Evolutionary conservation across 495 filamentous ascomycete species (phyloP).

Genomic region (Collariella sp.): DNA sequence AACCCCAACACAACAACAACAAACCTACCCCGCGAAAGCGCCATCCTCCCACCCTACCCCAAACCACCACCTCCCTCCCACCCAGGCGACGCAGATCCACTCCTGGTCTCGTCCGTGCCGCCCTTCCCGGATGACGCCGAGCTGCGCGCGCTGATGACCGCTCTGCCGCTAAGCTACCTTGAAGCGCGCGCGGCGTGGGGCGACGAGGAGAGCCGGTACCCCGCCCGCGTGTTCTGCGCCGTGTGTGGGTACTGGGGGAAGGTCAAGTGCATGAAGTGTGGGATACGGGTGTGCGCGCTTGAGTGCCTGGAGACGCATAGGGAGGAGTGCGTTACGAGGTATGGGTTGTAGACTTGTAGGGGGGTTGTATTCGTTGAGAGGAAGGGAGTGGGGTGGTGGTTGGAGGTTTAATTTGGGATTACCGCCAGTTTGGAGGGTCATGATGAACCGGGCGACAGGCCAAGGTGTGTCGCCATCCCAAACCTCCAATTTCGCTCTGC

Average conservation of each 20-base stretch:
- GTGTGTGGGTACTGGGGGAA: constrained; percentile 91
- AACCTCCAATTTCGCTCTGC: no score
- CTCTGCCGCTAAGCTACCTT: constrained; percentile 70
- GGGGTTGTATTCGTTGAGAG: not conserved
- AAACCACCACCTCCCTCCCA: constrained; percentile 29
- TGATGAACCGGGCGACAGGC: no score
- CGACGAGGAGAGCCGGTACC: constrained; percentile 34
- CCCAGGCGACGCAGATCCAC: constrained; percentile 49
- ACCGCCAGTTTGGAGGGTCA: no score
- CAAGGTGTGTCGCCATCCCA: no score
- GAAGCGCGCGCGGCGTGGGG: constrained; percentile 57
- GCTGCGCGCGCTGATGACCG: constrained; percentile 57
- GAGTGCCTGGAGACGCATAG: constrained; percentile 73
- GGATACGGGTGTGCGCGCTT: constrained; percentile 68
- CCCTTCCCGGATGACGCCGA: constrained; percentile 55
- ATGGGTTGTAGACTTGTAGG: constrained; percentile 46
- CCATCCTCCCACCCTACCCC: constrained; percentile 26
- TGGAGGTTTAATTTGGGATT: not conserved
- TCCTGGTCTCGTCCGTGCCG: constrained; percentile 56
- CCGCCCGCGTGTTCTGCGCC: constrained; percentile 70
- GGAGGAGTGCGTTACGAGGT: constrained; percentile 60
- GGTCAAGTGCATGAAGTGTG: constrained; percentile 77
- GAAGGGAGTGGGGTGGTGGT: not conserved
- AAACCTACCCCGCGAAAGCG: constrained; percentile 23
- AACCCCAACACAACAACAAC: constrained; percentile 9